Percentiles rank a stretch among this genome's conserved stretches.
Conservation (phyloP, 2,329 filamentous ascomycete species). For the Exophiala aquamarina region DNA sequence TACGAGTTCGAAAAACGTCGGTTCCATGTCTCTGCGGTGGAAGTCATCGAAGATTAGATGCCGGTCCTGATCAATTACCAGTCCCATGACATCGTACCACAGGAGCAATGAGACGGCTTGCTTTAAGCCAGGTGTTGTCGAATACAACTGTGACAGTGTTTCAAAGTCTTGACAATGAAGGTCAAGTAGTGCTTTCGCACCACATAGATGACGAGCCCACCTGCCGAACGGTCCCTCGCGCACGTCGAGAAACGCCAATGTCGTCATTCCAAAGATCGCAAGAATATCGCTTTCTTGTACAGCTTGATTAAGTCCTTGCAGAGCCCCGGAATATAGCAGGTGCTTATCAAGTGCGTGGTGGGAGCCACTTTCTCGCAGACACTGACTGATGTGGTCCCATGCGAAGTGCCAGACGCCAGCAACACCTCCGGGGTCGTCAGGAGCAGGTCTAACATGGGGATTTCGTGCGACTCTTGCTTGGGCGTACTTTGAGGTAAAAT, state of each 20-base stretch:
- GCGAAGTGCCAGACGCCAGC: constrained; percentile 29
- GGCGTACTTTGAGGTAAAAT: constrained; percentile 4
- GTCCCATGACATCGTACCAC: constrained; percentile 5
- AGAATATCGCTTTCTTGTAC: constrained; percentile 42
- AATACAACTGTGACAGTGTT: neutral
- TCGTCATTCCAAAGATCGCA: constrained; percentile 45
- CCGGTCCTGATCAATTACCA: constrained; percentile 2
- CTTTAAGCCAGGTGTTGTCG: constrained; percentile 1
- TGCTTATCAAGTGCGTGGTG: constrained; percentile 30
- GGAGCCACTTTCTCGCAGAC: constrained; percentile 16
- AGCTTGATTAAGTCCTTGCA: constrained; percentile 40
- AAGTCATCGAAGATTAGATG: constrained; percentile 9
- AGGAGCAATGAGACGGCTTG: constrained; percentile 3
- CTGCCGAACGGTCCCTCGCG: constrained; percentile 43
- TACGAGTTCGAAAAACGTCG: constrained; percentile 3
- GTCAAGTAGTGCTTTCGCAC: constrained; percentile 7
- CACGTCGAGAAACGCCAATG: constrained; percentile 47
- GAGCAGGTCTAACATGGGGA: neutral
- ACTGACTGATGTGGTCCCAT: constrained; percentile 24
- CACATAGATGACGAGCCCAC: constrained; percentile 9
- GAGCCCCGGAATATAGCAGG: constrained; percentile 31
- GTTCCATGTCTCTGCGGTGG: constrained; percentile 6
- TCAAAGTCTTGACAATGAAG: constrained; percentile 3
- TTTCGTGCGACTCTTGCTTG: neutral
- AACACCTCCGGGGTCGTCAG: constrained; percentile 1